Conservation (phyloP, 2,329 filamentous ascomycete species). For the Lasiodiplodia gonubiensis region DNA sequence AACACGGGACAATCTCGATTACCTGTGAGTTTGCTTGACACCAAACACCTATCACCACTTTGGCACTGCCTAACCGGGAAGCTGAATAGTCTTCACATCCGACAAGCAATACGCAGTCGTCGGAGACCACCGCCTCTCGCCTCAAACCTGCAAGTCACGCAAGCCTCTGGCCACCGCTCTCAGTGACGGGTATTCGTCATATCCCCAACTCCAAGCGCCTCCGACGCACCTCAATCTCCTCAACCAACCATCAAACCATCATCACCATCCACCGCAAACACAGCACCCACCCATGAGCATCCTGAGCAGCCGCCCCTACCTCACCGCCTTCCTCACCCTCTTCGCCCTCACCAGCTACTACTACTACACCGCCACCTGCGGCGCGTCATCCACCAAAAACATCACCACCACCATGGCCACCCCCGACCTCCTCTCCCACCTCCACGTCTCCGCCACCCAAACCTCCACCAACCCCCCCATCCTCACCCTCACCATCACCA, state of each 20-base stretch:
- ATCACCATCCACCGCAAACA: slow-evolving; percentile 31
- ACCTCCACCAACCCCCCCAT: slow-evolving; percentile 40
- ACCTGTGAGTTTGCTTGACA: background rate
- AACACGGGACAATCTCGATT: slow-evolving; percentile 12
- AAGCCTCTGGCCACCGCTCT: background rate
- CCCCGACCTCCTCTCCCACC: slow-evolving; percentile 41
- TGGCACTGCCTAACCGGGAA: slow-evolving; percentile 7
- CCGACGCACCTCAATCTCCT: background rate
- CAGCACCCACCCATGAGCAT: slow-evolving; percentile 27
- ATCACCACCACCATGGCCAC: slow-evolving; percentile 42
- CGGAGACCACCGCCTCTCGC: slow-evolving; percentile 12
- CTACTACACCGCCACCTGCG: slow-evolving; percentile 36
- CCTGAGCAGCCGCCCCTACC: slow-evolving; percentile 1
- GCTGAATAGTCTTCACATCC: background rate
- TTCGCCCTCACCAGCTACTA: background rate
- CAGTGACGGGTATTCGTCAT: slow-evolving; percentile 3
- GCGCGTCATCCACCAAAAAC: slow-evolving; percentile 12
- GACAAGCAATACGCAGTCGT: background rate
- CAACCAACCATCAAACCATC: background rate
- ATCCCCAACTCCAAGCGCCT: background rate
- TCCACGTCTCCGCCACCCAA: slow-evolving; percentile 41
- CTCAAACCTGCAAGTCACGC: background rate
- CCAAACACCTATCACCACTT: background rate
- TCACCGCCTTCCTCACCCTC: slow-evolving; percentile 50
- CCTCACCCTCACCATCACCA: slow-evolving; percentile 45